Conservation (phyloP, 2,329 filamentous ascomycete genomes). For the Phyllosticta citribraziliensis region DNA sequence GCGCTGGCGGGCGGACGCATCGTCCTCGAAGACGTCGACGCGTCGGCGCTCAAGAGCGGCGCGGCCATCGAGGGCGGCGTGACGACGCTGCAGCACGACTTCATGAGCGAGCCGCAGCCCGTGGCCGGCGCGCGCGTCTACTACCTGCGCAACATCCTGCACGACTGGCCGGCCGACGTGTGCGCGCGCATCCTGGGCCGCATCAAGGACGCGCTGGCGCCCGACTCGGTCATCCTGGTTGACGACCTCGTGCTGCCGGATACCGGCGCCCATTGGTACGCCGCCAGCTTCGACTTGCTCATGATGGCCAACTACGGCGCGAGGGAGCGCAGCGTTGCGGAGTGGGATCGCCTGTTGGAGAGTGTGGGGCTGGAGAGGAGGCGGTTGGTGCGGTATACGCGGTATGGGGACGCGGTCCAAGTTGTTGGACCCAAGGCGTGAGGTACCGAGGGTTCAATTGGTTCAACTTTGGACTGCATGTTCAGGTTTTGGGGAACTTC, state of each 20-base stretch:
- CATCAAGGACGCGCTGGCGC: slow-evolving; percentile 22
- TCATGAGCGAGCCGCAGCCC: background rate
- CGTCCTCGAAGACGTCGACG: background rate
- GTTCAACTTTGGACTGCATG: too few relatives aligned
- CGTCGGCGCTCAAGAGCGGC: background rate
- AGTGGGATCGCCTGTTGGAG: slow-evolving; percentile 25
- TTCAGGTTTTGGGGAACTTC: too few relatives aligned
- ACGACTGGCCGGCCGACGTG: slow-evolving; percentile 30
- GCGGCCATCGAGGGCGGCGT: background rate
- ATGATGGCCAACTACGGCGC: slow-evolving; percentile 29
- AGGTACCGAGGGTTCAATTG: too few relatives aligned
- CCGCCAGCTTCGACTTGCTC: slow-evolving; percentile 26
- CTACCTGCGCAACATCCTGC: slow-evolving; percentile 29
- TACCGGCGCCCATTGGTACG: slow-evolving; percentile 21
- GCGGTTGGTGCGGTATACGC: slow-evolving; percentile 1
- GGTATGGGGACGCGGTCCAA: background rate
- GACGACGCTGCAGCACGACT: background rate
- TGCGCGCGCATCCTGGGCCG: slow-evolving; percentile 25
- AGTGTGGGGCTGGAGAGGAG: slow-evolving; percentile 10
- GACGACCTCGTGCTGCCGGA: slow-evolving; percentile 36
- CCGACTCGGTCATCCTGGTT: slow-evolving; percentile 32
- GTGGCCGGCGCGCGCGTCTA: slow-evolving; percentile 22
- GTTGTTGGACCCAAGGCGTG: background rate
- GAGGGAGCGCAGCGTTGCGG: slow-evolving; percentile 25
- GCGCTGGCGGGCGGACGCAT: background rate